Percentiles rank a stretch among this genome's conserved stretches.
Conservation (phyloP, 2,329 filamentous ascomycete genomes). For the Colletotrichum coccodes region DNA sequence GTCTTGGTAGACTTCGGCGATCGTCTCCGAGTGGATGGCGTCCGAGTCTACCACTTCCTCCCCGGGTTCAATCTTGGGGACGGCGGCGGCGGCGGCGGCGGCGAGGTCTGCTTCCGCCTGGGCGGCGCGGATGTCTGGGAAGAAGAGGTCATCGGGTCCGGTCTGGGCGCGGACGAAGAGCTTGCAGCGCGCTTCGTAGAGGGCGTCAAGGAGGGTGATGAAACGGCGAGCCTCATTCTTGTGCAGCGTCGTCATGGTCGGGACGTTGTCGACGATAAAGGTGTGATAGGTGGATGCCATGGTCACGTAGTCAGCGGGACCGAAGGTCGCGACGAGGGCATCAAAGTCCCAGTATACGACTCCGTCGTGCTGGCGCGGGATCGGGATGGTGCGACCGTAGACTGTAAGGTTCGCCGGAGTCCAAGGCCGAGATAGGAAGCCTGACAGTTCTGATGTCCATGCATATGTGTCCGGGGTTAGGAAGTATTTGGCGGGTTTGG, state of each 20-base stretch:
- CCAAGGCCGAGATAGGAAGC: constrained; percentile 46
- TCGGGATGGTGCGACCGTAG: constrained; percentile 71
- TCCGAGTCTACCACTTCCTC: constrained; percentile 42
- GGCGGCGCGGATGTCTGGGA: constrained; percentile 64
- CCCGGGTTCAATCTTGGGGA: background rate
- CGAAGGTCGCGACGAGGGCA: constrained; percentile 74
- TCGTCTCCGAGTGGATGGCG: constrained; percentile 55
- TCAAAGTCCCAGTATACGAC: constrained; percentile 74
- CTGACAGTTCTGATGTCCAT: constrained; percentile 1
- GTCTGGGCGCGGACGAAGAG: constrained; percentile 74
- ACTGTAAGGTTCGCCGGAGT: constrained; percentile 55
- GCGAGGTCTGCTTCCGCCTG: constrained; percentile 5
- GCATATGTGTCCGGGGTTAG: constrained; percentile 19
- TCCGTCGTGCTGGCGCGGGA: constrained; percentile 68
- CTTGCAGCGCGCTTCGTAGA: constrained; percentile 85
- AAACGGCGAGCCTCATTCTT: constrained; percentile 86
- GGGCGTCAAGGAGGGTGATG: constrained; percentile 82
- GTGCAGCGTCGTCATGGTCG: constrained; percentile 71
- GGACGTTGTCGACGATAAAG: constrained; percentile 77
- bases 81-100: background rate
- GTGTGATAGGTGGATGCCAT: constrained; percentile 85
- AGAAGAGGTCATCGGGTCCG: constrained; percentile 80
- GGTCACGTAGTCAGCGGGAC: constrained; percentile 85
- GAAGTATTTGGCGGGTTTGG: constrained; percentile 25
- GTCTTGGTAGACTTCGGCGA: constrained; percentile 80